Evolutionary conservation across 1,284 basidiomycete genomes (phyloP).

Genomic region (Cryptococcus jaspeensis): DNA sequence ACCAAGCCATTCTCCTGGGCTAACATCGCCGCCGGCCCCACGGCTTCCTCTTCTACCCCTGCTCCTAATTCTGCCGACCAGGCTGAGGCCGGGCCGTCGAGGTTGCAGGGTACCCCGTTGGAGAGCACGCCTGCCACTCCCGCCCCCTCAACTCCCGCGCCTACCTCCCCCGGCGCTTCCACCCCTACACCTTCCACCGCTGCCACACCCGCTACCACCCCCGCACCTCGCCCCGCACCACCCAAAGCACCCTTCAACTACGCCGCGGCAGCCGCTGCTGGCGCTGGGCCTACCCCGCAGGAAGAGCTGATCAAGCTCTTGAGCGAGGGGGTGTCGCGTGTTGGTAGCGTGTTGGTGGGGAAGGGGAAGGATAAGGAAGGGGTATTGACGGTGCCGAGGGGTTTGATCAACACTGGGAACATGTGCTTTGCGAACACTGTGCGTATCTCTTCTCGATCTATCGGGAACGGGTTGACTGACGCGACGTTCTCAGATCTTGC

Average conservation of each 20-base stretch:
- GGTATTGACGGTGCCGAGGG: slow-evolving; percentile 63
- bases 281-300: slow-evolving; percentile 56
- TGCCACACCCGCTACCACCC: slow-evolving; percentile 24
- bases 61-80: slow-evolving; percentile 16
- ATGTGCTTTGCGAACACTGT: slow-evolving; percentile 96
- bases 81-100: no score
- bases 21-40: slow-evolving; percentile 60
- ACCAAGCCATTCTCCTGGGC: slow-evolving; percentile 66
- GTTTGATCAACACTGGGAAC: slow-evolving; percentile 92
- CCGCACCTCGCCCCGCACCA: slow-evolving; percentile 19
- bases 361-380: slow-evolving; percentile 23
- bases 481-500: slow-evolving; percentile 60
- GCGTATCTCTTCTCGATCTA: slow-evolving; percentile 15
- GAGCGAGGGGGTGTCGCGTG: slow-evolving; percentile 51
- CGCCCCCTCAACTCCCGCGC: slow-evolving; percentile 9
- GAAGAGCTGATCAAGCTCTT: slow-evolving; percentile 62
- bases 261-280: slow-evolving; percentile 44
- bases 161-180: slow-evolving; percentile 56
- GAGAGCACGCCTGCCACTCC: slow-evolving; percentile 4
- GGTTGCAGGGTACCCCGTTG: no score
- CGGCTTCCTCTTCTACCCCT: slow-evolving; percentile 22
- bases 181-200: slow-evolving; percentile 61
- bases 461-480: neutral
- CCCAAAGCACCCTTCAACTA: slow-evolving; percentile 37
- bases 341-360: neutral